phyloP scores from a whole-genome alignment of 1,284 basidiomycete species.

The Cutaneotrichosporon sp. region DNA sequence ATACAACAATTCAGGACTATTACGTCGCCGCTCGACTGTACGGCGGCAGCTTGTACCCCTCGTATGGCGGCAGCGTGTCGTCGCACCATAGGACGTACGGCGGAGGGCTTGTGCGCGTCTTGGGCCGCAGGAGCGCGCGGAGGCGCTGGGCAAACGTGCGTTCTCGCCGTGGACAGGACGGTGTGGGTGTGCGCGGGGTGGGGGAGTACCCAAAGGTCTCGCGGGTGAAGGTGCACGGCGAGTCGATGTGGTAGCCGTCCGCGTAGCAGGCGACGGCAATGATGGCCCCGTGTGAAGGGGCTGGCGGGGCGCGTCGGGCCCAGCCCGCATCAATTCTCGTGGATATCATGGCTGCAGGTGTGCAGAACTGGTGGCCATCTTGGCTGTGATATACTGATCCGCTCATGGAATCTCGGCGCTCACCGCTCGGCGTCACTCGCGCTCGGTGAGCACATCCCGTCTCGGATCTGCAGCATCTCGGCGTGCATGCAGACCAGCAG shows the following conservation, averaged over 20 bases:
- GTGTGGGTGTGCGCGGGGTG: not conserved
- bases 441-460: no score
- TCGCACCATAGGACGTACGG: not conserved
- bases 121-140: not conserved
- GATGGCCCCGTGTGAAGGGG: not conserved
- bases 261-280: not conserved
- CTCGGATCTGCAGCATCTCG: no score
- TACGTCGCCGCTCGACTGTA: not conserved
- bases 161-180: not conserved
- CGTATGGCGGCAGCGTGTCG: not conserved
- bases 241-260: not conserved
- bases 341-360: not conserved
- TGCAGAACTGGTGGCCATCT: no score
- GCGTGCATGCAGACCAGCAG: no score
- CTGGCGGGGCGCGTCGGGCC: not conserved
- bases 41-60: not conserved
- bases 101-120: not conserved
- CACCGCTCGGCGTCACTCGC: no score
- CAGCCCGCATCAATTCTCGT: not conserved
- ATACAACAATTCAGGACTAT: not conserved
- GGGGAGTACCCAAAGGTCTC: not conserved
- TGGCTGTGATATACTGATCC: no score
- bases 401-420: no score
- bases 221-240: not conserved
- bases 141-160: not conserved